Percentiles rank a stretch among this genome's conserved stretches.
phyloP scores from a whole-genome alignment of 345 rosid genomes.

The Eucalyptus curtisii region DNA sequence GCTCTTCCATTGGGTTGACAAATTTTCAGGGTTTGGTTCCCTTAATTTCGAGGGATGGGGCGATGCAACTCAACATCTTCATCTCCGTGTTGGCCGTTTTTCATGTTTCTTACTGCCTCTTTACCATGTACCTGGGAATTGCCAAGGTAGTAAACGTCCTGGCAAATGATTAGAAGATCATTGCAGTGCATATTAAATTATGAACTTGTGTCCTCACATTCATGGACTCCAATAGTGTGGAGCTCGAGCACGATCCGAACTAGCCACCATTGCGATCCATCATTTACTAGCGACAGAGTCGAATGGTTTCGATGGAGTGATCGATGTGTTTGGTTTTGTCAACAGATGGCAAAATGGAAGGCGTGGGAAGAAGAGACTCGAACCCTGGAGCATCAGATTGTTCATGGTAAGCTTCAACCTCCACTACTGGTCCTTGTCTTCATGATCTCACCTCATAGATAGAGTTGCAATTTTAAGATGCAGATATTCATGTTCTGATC shows the following conservation, averaged over 20 bases:
- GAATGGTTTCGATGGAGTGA: not conserved
- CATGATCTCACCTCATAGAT: not conserved
- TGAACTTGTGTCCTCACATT: not conserved
- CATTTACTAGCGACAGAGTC: not conserved
- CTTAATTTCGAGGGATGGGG: conserved; percentile 9
- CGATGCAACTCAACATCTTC: conserved; percentile 6
- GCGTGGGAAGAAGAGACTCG: conserved; percentile 18
- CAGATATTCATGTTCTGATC: not conserved
- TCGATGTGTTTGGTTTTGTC: not conserved
- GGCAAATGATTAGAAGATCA: not conserved
- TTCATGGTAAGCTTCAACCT: not conserved
- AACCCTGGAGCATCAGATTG: conserved; percentile 6
- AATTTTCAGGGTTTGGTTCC: conserved; percentile 10
- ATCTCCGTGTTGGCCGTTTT: conserved; percentile 8
- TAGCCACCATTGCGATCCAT: not conserved
- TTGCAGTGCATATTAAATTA: not conserved
- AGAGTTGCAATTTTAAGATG: not conserved
- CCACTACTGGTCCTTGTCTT: not conserved
- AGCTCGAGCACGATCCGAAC: not conserved
- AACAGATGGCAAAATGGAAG: conserved; percentile 17
- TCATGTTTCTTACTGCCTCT: conserved; percentile 4
- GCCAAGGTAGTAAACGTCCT: conserved; percentile 1
- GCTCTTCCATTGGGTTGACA: not conserved
- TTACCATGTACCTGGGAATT: conserved; percentile 10
- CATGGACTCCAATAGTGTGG: not conserved